A percentile compares a stretch with the other conserved stretches of the same genome.
Conservation (phyloP, 306 rosid genomes). For the Chamaecrista fasciculata region DNA sequence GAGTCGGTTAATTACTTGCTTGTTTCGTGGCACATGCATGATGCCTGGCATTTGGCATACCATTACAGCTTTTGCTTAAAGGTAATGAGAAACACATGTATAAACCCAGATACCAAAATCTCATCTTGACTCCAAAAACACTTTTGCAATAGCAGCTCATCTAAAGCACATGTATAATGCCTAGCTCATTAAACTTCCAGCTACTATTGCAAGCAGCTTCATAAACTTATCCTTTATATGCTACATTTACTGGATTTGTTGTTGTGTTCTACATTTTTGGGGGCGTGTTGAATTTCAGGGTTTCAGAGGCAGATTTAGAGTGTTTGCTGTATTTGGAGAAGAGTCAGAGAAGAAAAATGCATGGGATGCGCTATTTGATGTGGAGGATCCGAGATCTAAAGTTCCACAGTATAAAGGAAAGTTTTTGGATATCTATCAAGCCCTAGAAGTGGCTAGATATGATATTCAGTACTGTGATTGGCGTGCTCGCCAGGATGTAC, state of each 20-base stretch:
- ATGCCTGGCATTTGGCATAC: too few relatives aligned
- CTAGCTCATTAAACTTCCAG: neutral
- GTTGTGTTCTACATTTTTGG: neutral
- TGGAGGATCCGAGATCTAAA: slow-evolving; percentile 90
- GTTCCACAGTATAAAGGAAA: slow-evolving; percentile 69
- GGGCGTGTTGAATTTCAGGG: slow-evolving; percentile 54
- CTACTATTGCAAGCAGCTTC: neutral
- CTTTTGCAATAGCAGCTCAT: neutral
- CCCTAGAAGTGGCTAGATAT: slow-evolving; percentile 78
- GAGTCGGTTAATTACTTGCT: neutral
- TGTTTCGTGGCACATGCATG: too few relatives aligned
- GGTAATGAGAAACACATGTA: too few relatives aligned
- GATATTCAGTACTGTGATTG: slow-evolving; percentile 95
- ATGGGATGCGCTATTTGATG: slow-evolving; percentile 90
- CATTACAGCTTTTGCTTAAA: too few relatives aligned
- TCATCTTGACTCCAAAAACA: too few relatives aligned
- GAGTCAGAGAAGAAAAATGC: slow-evolving; percentile 61
- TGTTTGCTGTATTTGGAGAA: slow-evolving; percentile 74
- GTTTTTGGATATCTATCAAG: slow-evolving; percentile 73
- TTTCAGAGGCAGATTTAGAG: slow-evolving; percentile 64
- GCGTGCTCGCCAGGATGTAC: slow-evolving; percentile 99
- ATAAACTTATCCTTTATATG: neutral
- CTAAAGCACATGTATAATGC: neutral
- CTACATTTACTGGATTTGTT: slow-evolving; percentile 1
- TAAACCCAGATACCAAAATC: too few relatives aligned